Evolutionary conservation across 2,329 filamentous ascomycete species (phyloP), one percentile per base, ranked within the genome.

Genomic region (Xylariaceae sp.): DNA sequence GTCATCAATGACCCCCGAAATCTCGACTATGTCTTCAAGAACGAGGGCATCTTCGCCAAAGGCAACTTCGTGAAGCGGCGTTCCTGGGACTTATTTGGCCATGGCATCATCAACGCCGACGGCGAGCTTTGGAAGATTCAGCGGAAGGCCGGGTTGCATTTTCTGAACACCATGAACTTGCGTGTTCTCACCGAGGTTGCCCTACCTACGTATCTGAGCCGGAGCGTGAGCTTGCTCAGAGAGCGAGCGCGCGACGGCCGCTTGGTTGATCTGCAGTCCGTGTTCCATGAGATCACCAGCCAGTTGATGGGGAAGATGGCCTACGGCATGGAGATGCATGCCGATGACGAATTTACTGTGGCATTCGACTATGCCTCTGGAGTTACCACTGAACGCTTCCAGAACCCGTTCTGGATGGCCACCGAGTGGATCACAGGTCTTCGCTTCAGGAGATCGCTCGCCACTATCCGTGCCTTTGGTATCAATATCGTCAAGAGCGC

Each of bases 251-350:
- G 50, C 2, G 46, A 40, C 0, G 46, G 48, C 1, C 44, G 38
- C 2, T 39, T 58, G 0, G 57, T 78, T 2, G 73, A 82, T 47
- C 52, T 82, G 30, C 74, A 80, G 45, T 60, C 57, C n/a, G 58
- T 76, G 2, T 70, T 80, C 29, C 72, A 77, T 33, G 75, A 80
- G 49, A 67, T 81, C 29, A 82, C 77, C 2, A 80, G 76, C 15
- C 66, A 75, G 37, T 50, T 81, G 16, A 80, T 82, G 71, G 77
- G 77, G n/a, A 67, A 68, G 40, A 77, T 80, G 72, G 77, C 77
- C 11, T 82, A 81, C 45, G 71, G 77, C 49, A 80, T 80, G 74
- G 75, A 81, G 43, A 79, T 81, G 63, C 72, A 75, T 46, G 65
- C 72, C 30, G 64, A 70, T 19, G 72, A 80, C 39, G 67, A 69